Evolutionary conservation across 2,329 filamentous ascomycete species (phyloP).

Genomic region (Pleurostoma richardsiae): DNA sequence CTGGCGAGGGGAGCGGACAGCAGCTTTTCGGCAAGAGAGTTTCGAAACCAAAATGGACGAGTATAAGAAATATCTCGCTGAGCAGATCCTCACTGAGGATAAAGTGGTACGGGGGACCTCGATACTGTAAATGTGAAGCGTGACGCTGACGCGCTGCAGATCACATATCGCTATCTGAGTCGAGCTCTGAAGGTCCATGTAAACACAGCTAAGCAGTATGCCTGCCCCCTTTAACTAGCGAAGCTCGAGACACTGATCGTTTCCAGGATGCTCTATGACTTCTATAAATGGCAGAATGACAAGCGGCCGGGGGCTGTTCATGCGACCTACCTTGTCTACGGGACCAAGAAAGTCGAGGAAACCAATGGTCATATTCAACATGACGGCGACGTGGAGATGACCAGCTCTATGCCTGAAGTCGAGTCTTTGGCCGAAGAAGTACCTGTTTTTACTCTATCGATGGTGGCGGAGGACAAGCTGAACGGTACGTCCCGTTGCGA

Average conservation of each 20-base stretch:
- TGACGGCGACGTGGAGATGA: constrained; percentile 66
- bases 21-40: background rate
- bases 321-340: constrained; percentile 87
- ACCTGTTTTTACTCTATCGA: constrained; percentile 53
- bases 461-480: constrained; percentile 70
- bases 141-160: constrained; percentile 39
- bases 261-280: constrained; percentile 78
- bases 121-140: constrained; percentile 2
- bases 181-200: constrained; percentile 78
- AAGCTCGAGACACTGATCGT: constrained; percentile 6
- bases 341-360: constrained; percentile 46
- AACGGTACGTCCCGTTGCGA: constrained; percentile 41
- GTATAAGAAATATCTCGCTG: constrained; percentile 68
- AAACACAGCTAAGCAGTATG: constrained; percentile 83
- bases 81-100: constrained; percentile 71
- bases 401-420: constrained; percentile 57
- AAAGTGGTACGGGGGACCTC: constrained; percentile 52
- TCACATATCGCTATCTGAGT: constrained; percentile 83
- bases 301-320: constrained; percentile 72
- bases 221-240: constrained; percentile 5
- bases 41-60: constrained; percentile 42
- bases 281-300: constrained; percentile 71
- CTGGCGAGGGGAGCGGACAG: too few relatives aligned
- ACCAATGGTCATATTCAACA: constrained; percentile 20
- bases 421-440: constrained; percentile 45